Evolutionary conservation across 257 asterid genomes (phyloP).

Genomic region (Scutellaria minor): DNA sequence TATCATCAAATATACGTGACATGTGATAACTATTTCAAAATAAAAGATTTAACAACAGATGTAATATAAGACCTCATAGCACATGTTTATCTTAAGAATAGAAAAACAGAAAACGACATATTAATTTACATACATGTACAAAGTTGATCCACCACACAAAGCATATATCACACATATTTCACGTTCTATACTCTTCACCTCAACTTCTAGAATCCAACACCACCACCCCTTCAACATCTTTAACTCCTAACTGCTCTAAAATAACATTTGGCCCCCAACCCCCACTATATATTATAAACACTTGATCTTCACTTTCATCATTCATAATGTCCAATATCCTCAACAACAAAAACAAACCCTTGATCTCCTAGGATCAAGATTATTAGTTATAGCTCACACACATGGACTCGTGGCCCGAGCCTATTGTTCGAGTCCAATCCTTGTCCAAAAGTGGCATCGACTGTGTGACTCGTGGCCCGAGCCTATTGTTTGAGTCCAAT

Average conservation of each 20-base stretch:
- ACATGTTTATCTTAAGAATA: too few species aligned
- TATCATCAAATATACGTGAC: too few species aligned
- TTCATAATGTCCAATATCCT: not conserved
- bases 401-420: constrained; percentile 74
- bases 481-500: too few species aligned
- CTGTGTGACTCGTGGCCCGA: too few species aligned
- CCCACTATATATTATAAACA: not conserved
- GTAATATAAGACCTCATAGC: too few species aligned
- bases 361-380: too few species aligned
- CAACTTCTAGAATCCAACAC: constrained; percentile 22
- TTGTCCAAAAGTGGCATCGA: constrained; percentile 48
- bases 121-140: not conserved
- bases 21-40: too few species aligned
- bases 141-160: constrained; percentile 17
- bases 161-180: constrained; percentile 36
- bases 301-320: not conserved
- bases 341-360: not conserved
- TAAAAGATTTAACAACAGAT: too few species aligned
- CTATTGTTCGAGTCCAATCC: constrained; percentile 77
- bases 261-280: too few species aligned
- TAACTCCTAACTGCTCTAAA: not conserved
- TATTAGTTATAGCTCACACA: not conserved
- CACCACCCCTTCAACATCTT: not conserved
- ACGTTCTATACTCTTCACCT: constrained; percentile 35
- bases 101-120: not conserved